Evolutionary conservation across 2,329 filamentous ascomycete genomes (phyloP).

Genomic region (Neofusicoccum kwambonambiense): DNA sequence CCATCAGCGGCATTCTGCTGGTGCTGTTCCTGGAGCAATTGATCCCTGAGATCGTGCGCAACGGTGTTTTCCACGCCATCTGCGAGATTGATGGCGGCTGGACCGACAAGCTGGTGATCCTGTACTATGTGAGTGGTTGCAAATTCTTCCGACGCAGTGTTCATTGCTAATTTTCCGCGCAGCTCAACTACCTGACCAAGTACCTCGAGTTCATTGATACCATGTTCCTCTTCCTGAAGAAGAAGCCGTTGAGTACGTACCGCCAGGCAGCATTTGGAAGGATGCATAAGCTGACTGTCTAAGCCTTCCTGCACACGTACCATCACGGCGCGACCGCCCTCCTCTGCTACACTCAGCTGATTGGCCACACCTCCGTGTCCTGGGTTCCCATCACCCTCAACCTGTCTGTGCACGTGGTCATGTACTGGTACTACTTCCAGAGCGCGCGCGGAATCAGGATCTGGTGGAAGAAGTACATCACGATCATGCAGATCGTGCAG

Average conservation of each 20-base stretch:
- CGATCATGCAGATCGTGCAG: constrained; percentile 92
- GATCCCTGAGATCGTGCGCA: constrained; percentile 73
- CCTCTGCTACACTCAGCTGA: constrained; percentile 95
- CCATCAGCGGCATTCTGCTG: constrained; percentile 77
- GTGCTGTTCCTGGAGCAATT: constrained; percentile 89
- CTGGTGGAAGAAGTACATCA: constrained; percentile 99
- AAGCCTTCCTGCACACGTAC: constrained; percentile 95
- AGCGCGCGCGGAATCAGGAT: constrained; percentile 90
- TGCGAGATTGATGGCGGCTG: constrained; percentile 81
- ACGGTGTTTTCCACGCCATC: constrained; percentile 86
- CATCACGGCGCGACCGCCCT: constrained; percentile 96
- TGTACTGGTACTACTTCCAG: constrained; percentile 99
- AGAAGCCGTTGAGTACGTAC: constrained; percentile 84
- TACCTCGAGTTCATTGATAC: constrained; percentile 95
- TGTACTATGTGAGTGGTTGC: constrained; percentile 84
- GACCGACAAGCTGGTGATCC: constrained; percentile 87
- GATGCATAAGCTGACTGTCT: constrained; percentile 25
- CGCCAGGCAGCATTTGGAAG: neutral
- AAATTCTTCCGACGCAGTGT: neutral
- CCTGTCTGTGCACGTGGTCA: constrained; percentile 91
- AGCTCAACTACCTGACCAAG: constrained; percentile 98
- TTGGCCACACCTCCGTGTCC: constrained; percentile 87
- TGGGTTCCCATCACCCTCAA: constrained; percentile 95
- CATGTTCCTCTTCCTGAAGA: constrained; percentile 96
- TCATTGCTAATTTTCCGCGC: constrained; percentile 38